A percentile compares a stretch with the other conserved stretches of the same genome.
phyloP scores from a whole-genome alignment of 2,329 filamentous ascomycete genomes.

The Sporothrix luriei region DNA sequence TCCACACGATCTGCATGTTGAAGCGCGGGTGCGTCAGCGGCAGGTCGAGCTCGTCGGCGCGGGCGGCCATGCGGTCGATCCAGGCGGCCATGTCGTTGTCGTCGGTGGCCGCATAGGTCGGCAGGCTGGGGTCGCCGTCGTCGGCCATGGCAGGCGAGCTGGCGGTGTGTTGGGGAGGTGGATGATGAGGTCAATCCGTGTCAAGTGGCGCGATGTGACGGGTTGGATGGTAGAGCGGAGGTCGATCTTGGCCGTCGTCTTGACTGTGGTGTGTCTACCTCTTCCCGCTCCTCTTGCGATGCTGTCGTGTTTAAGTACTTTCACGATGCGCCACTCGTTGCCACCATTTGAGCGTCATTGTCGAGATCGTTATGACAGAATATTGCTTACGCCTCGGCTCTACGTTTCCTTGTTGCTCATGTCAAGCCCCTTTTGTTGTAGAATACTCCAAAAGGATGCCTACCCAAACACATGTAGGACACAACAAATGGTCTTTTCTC shows the following conservation, averaged over 20 bases:
- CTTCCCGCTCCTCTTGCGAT: neutral
- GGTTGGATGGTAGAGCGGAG: too few relatives aligned
- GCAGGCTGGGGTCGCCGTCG: conserved; percentile 27
- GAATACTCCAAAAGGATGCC: neutral
- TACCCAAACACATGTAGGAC: neutral
- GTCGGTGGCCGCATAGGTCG: conserved; percentile 34
- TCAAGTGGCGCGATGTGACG: too few relatives aligned
- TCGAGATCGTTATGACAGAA: neutral
- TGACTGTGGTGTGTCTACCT: neutral
- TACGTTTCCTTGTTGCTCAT: neutral
- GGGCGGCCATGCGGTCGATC: conserved; percentile 30
- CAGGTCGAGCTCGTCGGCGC: conserved; percentile 33
- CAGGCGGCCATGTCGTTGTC: conserved; percentile 25
- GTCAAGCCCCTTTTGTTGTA: too few relatives aligned
- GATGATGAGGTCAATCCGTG: too few relatives aligned
- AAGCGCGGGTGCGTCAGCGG: conserved; percentile 35
- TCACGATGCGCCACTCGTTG: neutral
- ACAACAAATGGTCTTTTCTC: neutral
- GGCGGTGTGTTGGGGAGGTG: neutral
- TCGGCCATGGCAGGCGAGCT: neutral
- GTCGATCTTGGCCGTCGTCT: too few relatives aligned
- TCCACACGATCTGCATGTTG: conserved; percentile 21
- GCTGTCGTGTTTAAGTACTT: neutral
- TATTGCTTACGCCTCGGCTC: neutral
- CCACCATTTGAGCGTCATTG: neutral